Base-by-base conservation (phyloP, 192 early-diverging fungal species). In the Phycomyces blakesleeanus region DNA sequence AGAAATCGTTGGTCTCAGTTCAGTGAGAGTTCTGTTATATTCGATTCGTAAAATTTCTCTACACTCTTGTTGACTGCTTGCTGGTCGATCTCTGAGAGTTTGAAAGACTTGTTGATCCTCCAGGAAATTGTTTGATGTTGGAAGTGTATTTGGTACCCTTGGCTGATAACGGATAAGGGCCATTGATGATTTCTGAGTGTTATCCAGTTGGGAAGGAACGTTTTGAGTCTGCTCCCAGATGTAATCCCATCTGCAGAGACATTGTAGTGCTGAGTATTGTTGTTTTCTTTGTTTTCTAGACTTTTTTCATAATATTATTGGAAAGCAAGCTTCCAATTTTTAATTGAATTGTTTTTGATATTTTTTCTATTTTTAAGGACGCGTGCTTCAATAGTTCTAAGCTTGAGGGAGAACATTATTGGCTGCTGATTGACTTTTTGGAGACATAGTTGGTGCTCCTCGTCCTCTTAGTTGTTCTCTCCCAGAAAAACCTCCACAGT, bases 111-210 rank as follows among this genome's bases (percentile, higher is more conserved):
- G 18, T 47, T 14, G 15, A n/a, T 14, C 15, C 3, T 59, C 57
- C 41, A 59, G 7, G 57, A 40, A 6, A 15, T 41, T 21, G 57
- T 38, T 12, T 24, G 18, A 1, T 21, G 3, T 20, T 20, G 2
- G 16, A 59, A 59, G 41, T 59, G 57, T 42, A 59, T 11, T 20
- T 29, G 39, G 41, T 59, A 59, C 10, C 57, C 40, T 26, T 16
- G 4, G 16, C 10, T 10, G 4, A 59, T 29, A 5, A 59, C 41
- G 22, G 57, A 59, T 41, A 59, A 24, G 3, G 57, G 57, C 57
- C 57, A 59, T 25, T 0, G 18, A 24, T 59, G 57, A 2, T 27
- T 21, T 1, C 11, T 59, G 2, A 47, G 8, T 12, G 6, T 1
- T 15, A 44, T 25, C 40, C 57, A 59, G 15, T 59, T 21, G 15